Percentiles rank a stretch among this genome's conserved stretches.
These are phyloP conservation scores for Pythium scleroteichum DNA, from an alignment of 352 stramenopile genomes.

Conservation along the genomic window DNA sequence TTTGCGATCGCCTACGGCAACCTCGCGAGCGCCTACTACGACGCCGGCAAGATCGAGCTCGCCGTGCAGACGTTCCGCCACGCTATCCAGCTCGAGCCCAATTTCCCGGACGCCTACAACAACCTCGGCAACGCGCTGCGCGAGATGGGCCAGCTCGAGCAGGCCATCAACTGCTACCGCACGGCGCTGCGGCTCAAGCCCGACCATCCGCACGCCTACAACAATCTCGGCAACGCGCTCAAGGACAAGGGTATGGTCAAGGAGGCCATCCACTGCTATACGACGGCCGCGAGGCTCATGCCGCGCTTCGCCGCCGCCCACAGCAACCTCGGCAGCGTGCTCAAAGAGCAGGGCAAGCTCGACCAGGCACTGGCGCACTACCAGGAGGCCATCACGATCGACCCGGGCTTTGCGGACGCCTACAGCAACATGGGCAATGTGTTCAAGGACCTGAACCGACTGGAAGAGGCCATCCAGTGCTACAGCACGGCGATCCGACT, in stretches of 20 bases:
- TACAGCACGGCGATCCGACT: constrained; percentile 90
- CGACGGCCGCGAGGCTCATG: constrained; percentile 88
- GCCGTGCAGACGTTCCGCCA: constrained; percentile 89
- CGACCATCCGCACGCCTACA: constrained; percentile 93
- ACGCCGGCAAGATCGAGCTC: constrained; percentile 78
- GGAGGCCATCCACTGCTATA: constrained; percentile 94
- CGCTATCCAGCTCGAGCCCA: constrained; percentile 91
- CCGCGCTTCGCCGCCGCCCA: constrained; percentile 92
- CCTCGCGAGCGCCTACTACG: constrained; percentile 90
- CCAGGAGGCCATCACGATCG: constrained; percentile 91
- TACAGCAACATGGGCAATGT: constrained; percentile 96
- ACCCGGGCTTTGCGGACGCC: constrained; percentile 90
- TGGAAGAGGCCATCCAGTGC: constrained; percentile 89
- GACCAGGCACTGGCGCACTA: constrained; percentile 94
- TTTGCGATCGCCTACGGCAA: constrained; percentile 94
- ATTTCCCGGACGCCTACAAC: constrained; percentile 94
- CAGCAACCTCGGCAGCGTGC: constrained; percentile 93
- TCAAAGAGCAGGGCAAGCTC: constrained; percentile 94
- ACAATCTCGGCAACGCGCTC: constrained; percentile 93
- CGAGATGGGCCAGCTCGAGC: constrained; percentile 80
- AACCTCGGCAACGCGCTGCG: constrained; percentile 92
- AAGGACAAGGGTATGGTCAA: constrained; percentile 92
- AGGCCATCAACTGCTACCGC: constrained; percentile 86
- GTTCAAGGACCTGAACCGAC: constrained; percentile 89
- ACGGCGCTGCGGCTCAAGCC: constrained; percentile 89